Evolutionary conservation across 2,329 filamentous ascomycete species (phyloP), one percentile per base, ranked within the genome.

Genomic region (Furcasterigmium furcatum): DNA sequence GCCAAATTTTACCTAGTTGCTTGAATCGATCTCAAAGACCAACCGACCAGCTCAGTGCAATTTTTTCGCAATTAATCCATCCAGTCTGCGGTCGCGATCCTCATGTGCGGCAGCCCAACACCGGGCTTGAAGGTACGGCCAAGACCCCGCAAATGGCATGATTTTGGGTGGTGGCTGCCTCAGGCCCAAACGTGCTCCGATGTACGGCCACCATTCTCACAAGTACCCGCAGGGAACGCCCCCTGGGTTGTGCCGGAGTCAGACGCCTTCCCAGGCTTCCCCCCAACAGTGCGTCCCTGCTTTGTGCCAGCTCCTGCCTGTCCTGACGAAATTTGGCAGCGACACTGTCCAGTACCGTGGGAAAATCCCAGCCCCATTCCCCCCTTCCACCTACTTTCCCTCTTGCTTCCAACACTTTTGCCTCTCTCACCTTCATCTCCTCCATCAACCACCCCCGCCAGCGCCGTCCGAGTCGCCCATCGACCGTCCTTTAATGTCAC

Each of bases 351-450:
- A 12, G 24, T 16, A 36, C 34, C 16, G 34, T 36, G 34, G 49
- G 47, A 53, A 54, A 55, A 54, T 50, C 47, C 56, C 55, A 55
- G 52, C 56, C 58, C 56, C 54, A 52, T 55, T 51, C 34, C 16
- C 19, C 18, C 34, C 51, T 51, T 50, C 49, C 49, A 50, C 41
- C 46, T n/a, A n/a, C 39, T 49, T 32, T 46, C 47, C 38, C 29
- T 36, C 47, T 41, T 45, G 48, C 46, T 42, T 42, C 46, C 36
- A 50, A 36, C 34, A 7, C 24, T 27, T 34, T 44, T 49, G 25
- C 29, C 42, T 35, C 40, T 48, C 48, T 47, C 48, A 47, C 38
- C 47, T 34, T 45, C 25, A 43, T 43, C 35, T 29, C 51, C 47
- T 48, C 46, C 50, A 48, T 38, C 47, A 30, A 46, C 29, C 46